phyloP scores from a whole-genome alignment of 140 eudicot genomes.

The Stevia rebaudiana region DNA sequence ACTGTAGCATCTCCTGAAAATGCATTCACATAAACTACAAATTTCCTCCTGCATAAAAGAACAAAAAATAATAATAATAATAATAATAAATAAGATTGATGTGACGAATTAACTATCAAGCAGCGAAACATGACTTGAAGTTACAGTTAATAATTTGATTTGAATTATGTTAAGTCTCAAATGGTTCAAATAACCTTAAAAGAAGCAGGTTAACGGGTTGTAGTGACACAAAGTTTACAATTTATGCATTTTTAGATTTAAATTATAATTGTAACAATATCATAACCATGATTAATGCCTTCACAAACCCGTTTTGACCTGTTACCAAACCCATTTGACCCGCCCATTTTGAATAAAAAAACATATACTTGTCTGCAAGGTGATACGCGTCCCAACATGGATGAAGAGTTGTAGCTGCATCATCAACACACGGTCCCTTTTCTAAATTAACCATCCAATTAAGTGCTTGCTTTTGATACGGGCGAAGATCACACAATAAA shows the following conservation, averaged over 20 bases:
- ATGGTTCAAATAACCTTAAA: not conserved
- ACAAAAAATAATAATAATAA: not conserved
- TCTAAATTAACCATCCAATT: slow-evolving; percentile 83
- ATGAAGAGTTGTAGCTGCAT: slow-evolving; percentile 81
- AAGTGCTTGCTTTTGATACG: slow-evolving; percentile 98
- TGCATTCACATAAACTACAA: slow-evolving; percentile 65
- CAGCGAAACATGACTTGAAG: not conserved
- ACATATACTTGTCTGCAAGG: slow-evolving; percentile 68
- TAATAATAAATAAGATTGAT: not conserved
- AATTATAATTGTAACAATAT: not conserved
- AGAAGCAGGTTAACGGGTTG: not conserved
- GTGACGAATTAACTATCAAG: not conserved
- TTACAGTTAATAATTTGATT: not conserved
- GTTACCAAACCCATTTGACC: not conserved
- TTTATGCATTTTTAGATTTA: not conserved
- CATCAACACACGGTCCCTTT: slow-evolving; percentile 67
- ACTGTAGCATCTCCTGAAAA: slow-evolving; percentile 94
- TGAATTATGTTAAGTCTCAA: not conserved
- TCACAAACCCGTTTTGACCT: not conserved
- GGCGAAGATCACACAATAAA: slow-evolving; percentile 79
- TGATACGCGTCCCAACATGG: slow-evolving; percentile 98
- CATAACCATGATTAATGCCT: not conserved
- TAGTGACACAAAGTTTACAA: not conserved
- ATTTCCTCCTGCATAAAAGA: slow-evolving; percentile 54
- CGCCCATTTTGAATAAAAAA: not conserved